These are phyloP conservation scores for Tetragonia tetragonoides DNA, from an alignment of 148 eudicot genomes.

Conservation along the genomic window DNA sequence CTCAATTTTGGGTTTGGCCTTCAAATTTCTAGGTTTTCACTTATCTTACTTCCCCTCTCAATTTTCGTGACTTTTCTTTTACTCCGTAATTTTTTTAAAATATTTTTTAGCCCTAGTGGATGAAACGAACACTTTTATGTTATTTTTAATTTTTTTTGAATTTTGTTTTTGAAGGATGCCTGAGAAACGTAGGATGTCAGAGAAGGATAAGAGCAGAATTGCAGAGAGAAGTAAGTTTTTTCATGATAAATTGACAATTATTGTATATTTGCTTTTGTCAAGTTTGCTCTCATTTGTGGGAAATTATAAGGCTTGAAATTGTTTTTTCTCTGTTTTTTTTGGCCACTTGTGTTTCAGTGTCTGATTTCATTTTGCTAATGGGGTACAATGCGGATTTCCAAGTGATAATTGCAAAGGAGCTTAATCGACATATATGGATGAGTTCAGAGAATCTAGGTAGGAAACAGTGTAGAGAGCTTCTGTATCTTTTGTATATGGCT, in stretches of 20 bases:
- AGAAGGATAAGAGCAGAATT: constrained; percentile 32
- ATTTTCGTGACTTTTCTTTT: neutral
- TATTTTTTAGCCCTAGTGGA: neutral
- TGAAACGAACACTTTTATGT: neutral
- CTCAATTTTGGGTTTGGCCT: neutral
- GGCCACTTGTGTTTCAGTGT: constrained; percentile 15
- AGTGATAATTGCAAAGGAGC: constrained; percentile 35
- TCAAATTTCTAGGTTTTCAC: constrained; percentile 10
- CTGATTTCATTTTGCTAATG: constrained; percentile 36
- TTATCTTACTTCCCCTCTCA: neutral
- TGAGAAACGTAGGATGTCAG: constrained; percentile 20
- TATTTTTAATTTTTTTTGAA: neutral
- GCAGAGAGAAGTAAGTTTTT: constrained; percentile 33
- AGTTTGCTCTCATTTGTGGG: neutral
- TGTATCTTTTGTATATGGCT: constrained; percentile 38
- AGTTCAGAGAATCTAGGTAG: constrained; percentile 22
- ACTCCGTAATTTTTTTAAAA: neutral
- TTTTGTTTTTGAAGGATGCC: neutral
- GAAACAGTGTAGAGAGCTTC: constrained; percentile 36
- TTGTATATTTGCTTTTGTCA: neutral
- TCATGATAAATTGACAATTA: neutral
- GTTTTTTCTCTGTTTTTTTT: neutral
- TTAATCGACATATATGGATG: constrained; percentile 31
- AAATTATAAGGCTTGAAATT: no score
- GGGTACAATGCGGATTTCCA: constrained; percentile 40